Evolutionary conservation across 768 basidiomycete species (phyloP), one percentile per base, ranked within the genome.

Genomic region (Mycena chlorophos): DNA sequence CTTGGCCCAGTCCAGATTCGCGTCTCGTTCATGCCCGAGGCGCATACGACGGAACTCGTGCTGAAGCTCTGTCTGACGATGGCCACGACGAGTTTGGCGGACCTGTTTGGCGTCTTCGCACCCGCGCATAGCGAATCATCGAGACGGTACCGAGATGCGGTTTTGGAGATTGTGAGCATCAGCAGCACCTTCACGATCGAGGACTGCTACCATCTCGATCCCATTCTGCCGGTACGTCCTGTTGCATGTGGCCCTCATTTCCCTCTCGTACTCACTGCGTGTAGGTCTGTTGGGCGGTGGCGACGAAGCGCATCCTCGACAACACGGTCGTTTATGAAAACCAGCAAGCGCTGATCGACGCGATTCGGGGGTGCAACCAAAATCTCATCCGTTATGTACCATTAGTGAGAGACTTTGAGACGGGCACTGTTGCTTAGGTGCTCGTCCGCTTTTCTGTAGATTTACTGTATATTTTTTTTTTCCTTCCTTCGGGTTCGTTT

Each of bases 101-200:
- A 58, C 40, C 56, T 62, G 3, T 54, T 58, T 45, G 56, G 56
- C 31, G 55, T 58, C 34, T 62, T 62, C 37, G 54, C 60, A 25
- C 56, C 60, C 2, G 52, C 50, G 10, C 60, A 62, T 20, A 27
- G 3, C 6, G 60, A 62, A 37, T 62, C 60, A 1, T 62, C 56
- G 27, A 38, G 48, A 23, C 3, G 60, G 23, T 62, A 62, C 29
- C 56, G 60, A 26, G 56, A 58, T 30, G 47, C 48, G 2, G 51
- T 62, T 19, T 6, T 58, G 8, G 60, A 62, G 37, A 58, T 62
- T 43, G 60, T 58, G 3, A 55, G 56, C 56, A 58, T 62, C 25
- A 54, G 53, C 2, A 62, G 60, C 49, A 58, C 56, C 13, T 61
- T 62, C 51, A 52, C 60, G 3, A 14, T 55, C 0, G 56, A 58